phyloP scores from a whole-genome alignment of 257 asterid species.

The Buddleja alternifolia region DNA sequence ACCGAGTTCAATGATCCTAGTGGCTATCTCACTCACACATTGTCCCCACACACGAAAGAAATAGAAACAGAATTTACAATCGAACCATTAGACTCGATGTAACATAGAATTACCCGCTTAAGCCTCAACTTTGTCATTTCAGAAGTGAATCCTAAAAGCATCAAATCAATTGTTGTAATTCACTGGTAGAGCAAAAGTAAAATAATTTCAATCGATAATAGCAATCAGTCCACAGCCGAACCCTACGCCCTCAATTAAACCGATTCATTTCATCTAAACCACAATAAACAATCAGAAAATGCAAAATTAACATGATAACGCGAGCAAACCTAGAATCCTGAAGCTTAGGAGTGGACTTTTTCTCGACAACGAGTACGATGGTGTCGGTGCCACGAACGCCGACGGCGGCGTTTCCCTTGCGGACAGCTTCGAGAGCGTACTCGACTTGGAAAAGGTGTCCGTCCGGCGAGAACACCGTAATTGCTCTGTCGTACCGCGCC shows the following conservation, averaged over 20 bases:
- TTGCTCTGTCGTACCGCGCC: slow-evolving; percentile 75
- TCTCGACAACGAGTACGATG: slow-evolving; percentile 66
- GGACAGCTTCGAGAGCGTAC: slow-evolving; percentile 71
- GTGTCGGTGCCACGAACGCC: slow-evolving; percentile 67
- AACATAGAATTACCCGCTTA: too few species aligned
- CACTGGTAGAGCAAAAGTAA: neutral
- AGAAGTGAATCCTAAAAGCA: neutral
- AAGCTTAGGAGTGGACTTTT: slow-evolving; percentile 69
- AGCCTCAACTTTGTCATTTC: neutral
- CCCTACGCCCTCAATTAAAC: neutral
- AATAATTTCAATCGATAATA: too few species aligned
- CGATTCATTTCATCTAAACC: neutral
- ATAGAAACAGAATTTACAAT: too few species aligned
- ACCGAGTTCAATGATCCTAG: too few species aligned
- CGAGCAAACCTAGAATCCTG: slow-evolving; percentile 58
- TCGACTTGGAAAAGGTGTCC: slow-evolving; percentile 74
- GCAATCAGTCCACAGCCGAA: too few species aligned
- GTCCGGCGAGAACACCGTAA: slow-evolving; percentile 74
- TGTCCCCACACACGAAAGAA: too few species aligned
- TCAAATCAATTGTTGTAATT: neutral
- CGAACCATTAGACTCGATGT: too few species aligned
- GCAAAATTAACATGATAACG: too few species aligned
- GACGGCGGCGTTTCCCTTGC: slow-evolving; percentile 71
- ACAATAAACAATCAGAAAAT: neutral
- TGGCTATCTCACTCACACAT: too few species aligned